Conservation (phyloP, 192 early-diverging fungal genomes). For the Umbelopsis sp. region DNA sequence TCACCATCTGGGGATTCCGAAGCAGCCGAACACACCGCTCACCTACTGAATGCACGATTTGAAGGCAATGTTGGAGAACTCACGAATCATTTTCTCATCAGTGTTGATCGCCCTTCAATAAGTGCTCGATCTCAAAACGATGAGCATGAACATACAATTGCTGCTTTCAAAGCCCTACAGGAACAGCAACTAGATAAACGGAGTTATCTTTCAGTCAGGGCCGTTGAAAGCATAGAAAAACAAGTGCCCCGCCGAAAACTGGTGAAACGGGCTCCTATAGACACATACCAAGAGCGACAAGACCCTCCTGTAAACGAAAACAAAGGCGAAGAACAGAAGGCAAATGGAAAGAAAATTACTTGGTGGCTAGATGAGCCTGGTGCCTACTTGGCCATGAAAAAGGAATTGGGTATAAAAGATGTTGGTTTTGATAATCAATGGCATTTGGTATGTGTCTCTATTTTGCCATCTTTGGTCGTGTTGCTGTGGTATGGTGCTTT, state of each 20-base stretch:
- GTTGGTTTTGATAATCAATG: constrained; percentile 78
- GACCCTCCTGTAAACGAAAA: constrained; percentile 24
- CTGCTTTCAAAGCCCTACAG: not conserved
- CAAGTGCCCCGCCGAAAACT: constrained; percentile 21
- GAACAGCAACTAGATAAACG: not conserved
- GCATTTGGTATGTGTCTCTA: constrained; percentile 66
- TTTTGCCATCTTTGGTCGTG: not conserved
- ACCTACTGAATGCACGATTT: constrained; percentile 41
- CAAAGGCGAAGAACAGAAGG: constrained; percentile 17
- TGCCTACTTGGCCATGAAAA: constrained; percentile 28
- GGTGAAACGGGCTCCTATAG: constrained; percentile 21
- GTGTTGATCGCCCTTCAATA: constrained; percentile 20
- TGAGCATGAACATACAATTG: not conserved
- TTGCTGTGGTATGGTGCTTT: not conserved
- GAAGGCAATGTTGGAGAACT: constrained; percentile 73
- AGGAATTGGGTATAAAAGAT: constrained; percentile 63
- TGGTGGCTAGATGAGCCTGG: constrained; percentile 15
- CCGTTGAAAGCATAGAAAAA: constrained; percentile 3
- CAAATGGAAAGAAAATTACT: constrained; percentile 13
- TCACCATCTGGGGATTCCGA: constrained; percentile 30
- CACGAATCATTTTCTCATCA: constrained; percentile 63
- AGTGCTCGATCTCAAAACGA: not conserved
- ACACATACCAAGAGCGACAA: not conserved
- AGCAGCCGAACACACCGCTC: constrained; percentile 38
- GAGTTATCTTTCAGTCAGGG: not conserved